Conservation (phyloP, 2,329 filamentous ascomycete species). For the Chaetomiaceae sp. region DNA sequence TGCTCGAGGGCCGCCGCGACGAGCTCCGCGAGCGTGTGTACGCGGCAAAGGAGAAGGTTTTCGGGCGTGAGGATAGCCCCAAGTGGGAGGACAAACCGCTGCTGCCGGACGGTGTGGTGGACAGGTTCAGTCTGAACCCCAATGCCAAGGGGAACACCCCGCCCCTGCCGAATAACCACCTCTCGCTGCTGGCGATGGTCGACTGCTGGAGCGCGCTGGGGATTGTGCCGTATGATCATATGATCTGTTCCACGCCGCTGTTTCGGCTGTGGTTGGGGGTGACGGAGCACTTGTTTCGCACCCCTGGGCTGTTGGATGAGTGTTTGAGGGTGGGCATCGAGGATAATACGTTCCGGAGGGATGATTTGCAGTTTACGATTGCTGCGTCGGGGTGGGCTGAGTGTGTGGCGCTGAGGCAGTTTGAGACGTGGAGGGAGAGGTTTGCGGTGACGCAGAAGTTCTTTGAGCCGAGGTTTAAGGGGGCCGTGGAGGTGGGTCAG, state of each 20-base stretch:
- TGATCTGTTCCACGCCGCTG: slow-evolving; percentile 97
- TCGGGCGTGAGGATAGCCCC: slow-evolving; percentile 63
- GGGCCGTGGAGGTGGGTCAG: slow-evolving; percentile 83
- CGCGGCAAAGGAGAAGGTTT: slow-evolving; percentile 62
- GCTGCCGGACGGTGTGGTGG: slow-evolving; percentile 77
- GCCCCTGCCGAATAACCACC: slow-evolving; percentile 83
- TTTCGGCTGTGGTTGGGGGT: slow-evolving; percentile 96
- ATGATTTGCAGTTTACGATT: slow-evolving; percentile 97
- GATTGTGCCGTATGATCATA: slow-evolving; percentile 97
- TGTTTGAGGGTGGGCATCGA: slow-evolving; percentile 80
- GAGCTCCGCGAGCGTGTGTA: slow-evolving; percentile 72
- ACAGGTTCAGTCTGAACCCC: slow-evolving; percentile 80
- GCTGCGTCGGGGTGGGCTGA: slow-evolving; percentile 95
- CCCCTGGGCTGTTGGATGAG: slow-evolving; percentile 73
- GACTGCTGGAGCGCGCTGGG: slow-evolving; percentile 95
- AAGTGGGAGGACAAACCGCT: slow-evolving; percentile 62
- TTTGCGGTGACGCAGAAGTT: slow-evolving; percentile 88
- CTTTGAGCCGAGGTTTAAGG: slow-evolving; percentile 84
- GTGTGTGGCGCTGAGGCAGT: slow-evolving; percentile 85
- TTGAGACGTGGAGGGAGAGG: slow-evolving; percentile 86
- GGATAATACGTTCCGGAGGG: slow-evolving; percentile 87
- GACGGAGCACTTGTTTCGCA: slow-evolving; percentile 93
- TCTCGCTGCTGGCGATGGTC: slow-evolving; percentile 91
- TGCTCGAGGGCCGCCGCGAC: slow-evolving; percentile 77
- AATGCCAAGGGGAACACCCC: slow-evolving; percentile 35